Evolutionary conservation across 1,284 basidiomycete genomes (phyloP), one percentile per base, ranked within the genome.

Genomic region (Termitomyces sp.): DNA sequence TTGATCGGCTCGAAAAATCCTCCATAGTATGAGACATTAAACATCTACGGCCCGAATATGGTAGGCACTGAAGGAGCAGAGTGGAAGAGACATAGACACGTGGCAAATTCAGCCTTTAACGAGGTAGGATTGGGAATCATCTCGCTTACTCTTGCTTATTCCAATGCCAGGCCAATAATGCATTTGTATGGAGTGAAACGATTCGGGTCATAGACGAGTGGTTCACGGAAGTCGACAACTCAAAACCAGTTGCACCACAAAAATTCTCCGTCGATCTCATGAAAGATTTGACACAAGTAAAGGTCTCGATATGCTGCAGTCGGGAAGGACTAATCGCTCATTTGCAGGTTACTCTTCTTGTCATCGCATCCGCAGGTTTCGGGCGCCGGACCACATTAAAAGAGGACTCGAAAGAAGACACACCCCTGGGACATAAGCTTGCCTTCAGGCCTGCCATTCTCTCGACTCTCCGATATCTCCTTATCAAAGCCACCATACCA

Each of bases 171-270:
- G 66, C 67, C 14, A 78, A 77, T 31, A 70, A 75, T 49, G 69
- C 68, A 5, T 63, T 77, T 2, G 75, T 78, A 10, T 78, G 73
- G 75, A 57, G 60, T 5, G 72, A 77, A 55, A 66, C 73, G 0
- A 66, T 70, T 4, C 66, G 69, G 5, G 64, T 77, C 5, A 57
- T 72, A n/a, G 59, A 71, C 16, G 72, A 77, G 55, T 78, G 78
- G 73, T 74, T 77, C 52, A 60, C 66, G 11, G 60, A 72, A 19
- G 62, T 77, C 31, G 67, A 74, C 14, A 60, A 57, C 24, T 21
- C 53, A 42, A 52, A 61, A n/a, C 45, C 47, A 19, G 46, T 53
- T 14, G 39, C 61, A 39, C 48, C 63, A 31, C 24, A 49, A 50
- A 37, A 56, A 18, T 43, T 60, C 14, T 18, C 61, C 7, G 46